Evolutionary conservation across 352 stramenopile genomes (phyloP).

Genomic region (Globisporangium megalacanthum): DNA sequence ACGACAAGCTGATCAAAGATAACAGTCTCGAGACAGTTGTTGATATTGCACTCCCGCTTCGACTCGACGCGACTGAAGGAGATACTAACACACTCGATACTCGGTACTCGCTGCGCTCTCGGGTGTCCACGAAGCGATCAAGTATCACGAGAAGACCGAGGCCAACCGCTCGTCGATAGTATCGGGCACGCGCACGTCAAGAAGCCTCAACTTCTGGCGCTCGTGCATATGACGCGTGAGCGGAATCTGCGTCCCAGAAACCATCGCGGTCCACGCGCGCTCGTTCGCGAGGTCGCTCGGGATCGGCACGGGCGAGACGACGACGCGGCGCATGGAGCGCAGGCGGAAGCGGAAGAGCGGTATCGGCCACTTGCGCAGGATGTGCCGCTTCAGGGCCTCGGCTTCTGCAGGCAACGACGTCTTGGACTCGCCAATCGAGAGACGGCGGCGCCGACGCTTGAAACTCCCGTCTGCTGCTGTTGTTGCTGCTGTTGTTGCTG

Average conservation of each 20-base stretch:
- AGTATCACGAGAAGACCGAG: too few species aligned
- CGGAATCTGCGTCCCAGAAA: conserved; percentile 43
- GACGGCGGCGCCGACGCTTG: background rate
- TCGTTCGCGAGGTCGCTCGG: conserved; percentile 24
- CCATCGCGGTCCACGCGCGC: conserved; percentile 31
- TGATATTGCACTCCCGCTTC: too few species aligned
- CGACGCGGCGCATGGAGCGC: conserved; percentile 25
- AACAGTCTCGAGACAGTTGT: too few species aligned
- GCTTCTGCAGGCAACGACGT: conserved; percentile 6
- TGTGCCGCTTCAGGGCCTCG: conserved; percentile 13
- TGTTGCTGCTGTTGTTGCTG: background rate
- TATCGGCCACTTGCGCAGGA: conserved; percentile 13
- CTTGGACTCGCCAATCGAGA: conserved; percentile 1
- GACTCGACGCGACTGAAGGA: too few species aligned
- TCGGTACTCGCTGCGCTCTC: too few species aligned
- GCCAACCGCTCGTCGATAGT: conserved; percentile 26
- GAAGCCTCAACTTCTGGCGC: conserved; percentile 23
- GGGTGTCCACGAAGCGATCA: too few species aligned
- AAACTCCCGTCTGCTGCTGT: background rate
- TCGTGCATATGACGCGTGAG: conserved; percentile 43
- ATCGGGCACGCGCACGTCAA: conserved; percentile 30
- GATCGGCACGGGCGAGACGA: conserved; percentile 40
- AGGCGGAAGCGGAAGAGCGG: conserved; percentile 35
- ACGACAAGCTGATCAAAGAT: too few species aligned
- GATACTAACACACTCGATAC: too few species aligned